Evolutionary conservation across 139 green algal genomes (phyloP).

Genomic region (Coccomyxa sp.): DNA sequence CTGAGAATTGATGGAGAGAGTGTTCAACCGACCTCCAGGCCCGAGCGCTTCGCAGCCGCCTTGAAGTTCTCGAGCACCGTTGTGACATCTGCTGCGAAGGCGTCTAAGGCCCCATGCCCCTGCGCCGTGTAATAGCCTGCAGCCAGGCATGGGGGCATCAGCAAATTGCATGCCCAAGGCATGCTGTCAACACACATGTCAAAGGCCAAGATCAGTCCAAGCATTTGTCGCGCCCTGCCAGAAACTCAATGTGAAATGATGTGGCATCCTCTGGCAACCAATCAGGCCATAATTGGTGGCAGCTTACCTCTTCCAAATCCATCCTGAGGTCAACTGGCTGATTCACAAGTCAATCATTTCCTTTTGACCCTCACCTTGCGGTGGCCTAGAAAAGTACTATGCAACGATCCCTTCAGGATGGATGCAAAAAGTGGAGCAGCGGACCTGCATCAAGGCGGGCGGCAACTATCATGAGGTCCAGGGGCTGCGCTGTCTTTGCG

Average conservation of each 20-base stretch:
- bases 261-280: no score
- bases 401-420: no score
- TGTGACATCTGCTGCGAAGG: constrained; percentile 46
- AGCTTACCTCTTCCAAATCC: no score
- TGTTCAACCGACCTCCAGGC: neutral
- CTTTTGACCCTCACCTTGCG: no score
- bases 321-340: no score
- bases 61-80: constrained; percentile 39
- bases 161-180: constrained; percentile 16
- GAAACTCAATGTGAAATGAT: no score
- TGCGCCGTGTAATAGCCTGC: constrained; percentile 28
- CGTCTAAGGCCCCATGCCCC: constrained; percentile 24
- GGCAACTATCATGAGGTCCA: constrained; percentile 34
- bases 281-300: no score
- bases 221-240: no score
- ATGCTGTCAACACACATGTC: constrained; percentile 3
- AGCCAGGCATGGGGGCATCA: constrained; percentile 11
- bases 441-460: constrained; percentile 17
- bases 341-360: no score
- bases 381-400: no score
- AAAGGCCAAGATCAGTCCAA: no score
- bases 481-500: constrained; percentile 14
- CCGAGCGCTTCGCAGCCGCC: constrained; percentile 22
- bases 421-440: neutral
- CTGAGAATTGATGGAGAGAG: no score